Conservation (phyloP, 2,329 filamentous ascomycete genomes). For the Pestalotiopsis sp. region DNA sequence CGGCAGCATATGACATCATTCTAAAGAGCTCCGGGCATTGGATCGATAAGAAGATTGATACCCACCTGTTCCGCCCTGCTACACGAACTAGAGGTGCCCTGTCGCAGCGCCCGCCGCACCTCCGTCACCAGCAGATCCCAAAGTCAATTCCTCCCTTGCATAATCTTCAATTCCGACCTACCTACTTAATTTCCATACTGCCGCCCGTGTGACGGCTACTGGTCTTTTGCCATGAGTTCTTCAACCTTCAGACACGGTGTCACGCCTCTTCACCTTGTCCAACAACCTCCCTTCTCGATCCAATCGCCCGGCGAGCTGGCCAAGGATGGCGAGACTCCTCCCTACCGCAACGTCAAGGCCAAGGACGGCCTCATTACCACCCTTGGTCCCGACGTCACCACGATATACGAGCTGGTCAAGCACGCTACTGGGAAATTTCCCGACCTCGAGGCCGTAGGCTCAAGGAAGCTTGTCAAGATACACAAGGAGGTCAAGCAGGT, state of each 20-base stretch:
- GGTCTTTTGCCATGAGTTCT: neutral
- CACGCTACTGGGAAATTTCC: slow-evolving; percentile 66
- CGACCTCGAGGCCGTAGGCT: slow-evolving; percentile 67
- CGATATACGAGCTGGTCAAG: slow-evolving; percentile 77
- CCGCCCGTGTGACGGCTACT: neutral
- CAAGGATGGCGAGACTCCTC: slow-evolving; percentile 80
- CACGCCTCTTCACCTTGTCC: slow-evolving; percentile 58
- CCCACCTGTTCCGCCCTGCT: neutral
- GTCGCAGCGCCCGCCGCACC: neutral
- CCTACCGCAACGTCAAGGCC: slow-evolving; percentile 71
- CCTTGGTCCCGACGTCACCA: slow-evolving; percentile 71
- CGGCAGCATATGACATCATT: neutral
- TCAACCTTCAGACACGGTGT: slow-evolving; percentile 34
- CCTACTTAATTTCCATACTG: neutral
- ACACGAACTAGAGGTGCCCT: neutral
- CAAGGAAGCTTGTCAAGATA: slow-evolving; percentile 72
- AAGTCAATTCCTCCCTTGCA: neutral
- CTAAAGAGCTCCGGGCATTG: neutral
- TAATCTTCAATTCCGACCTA: neutral
- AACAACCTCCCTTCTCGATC: slow-evolving; percentile 74
- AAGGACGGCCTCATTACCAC: slow-evolving; percentile 69
- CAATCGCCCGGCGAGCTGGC: slow-evolving; percentile 70
- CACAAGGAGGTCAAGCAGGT: slow-evolving; percentile 88
- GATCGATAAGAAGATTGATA: neutral
- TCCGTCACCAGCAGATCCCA: neutral